Evolutionary conservation across 2,329 filamentous ascomycete genomes (phyloP).

Genomic region (Epichloe scottii): DNA sequence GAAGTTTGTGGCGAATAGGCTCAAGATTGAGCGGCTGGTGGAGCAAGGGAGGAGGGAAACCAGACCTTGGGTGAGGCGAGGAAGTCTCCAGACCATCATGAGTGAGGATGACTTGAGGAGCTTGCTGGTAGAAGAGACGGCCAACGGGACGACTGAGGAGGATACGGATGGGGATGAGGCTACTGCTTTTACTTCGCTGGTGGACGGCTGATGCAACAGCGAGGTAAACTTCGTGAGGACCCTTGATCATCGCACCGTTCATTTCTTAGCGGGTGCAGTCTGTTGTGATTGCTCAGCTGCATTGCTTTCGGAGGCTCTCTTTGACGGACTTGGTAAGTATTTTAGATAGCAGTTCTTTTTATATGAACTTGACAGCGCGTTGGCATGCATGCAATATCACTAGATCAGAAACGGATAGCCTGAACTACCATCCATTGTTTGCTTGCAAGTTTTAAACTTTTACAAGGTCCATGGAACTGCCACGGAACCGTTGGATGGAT

Average conservation of each 20-base stretch:
- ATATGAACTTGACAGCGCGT: no score
- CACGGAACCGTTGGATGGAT: no score
- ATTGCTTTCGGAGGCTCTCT: not conserved
- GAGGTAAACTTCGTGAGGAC: not conserved
- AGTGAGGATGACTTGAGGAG: slow-evolving; percentile 47
- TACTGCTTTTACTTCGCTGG: slow-evolving; percentile 10
- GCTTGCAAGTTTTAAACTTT: no score
- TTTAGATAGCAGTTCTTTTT: no score
- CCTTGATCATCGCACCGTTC: not conserved
- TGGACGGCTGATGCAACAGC: slow-evolving; percentile 14
- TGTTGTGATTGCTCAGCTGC: not conserved
- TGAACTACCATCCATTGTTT: no score
- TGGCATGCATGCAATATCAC: no score
- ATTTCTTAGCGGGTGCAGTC: not conserved
- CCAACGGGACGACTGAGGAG: slow-evolving; percentile 24
- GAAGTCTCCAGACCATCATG: slow-evolving; percentile 46
- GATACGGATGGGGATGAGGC: slow-evolving; percentile 23
- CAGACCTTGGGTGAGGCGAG: slow-evolving; percentile 32
- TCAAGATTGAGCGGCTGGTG: slow-evolving; percentile 67
- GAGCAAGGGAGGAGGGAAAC: slow-evolving; percentile 45
- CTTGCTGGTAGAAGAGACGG: slow-evolving; percentile 28
- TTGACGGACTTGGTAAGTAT: no score
- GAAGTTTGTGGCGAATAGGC: slow-evolving; percentile 77
- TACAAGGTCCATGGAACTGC: no score
- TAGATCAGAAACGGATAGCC: no score